Conservation (phyloP, 2,329 filamentous ascomycete genomes). For the Diaporthe batatas region DNA sequence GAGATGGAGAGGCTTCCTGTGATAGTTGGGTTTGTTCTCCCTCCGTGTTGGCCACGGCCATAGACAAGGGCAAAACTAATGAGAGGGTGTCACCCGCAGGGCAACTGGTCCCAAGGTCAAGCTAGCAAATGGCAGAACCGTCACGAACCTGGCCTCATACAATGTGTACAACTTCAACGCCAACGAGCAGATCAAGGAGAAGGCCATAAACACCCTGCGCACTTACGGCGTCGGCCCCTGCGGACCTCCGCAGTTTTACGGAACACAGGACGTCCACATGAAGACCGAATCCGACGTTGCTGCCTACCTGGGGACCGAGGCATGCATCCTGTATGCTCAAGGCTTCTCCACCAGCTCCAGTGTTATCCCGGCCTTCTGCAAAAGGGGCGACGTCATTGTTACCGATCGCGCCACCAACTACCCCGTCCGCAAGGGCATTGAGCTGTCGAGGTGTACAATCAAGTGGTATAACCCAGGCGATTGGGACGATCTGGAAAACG, state of each 20-base stretch:
- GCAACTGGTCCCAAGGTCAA: conserved; percentile 92
- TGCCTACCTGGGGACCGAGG: conserved; percentile 85
- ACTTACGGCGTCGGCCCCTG: conserved; percentile 98
- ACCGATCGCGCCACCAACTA: conserved; percentile 95
- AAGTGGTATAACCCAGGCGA: conserved; percentile 97
- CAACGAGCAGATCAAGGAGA: conserved; percentile 93
- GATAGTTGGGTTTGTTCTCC: conserved; percentile 79
- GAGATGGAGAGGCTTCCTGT: conserved; percentile 89
- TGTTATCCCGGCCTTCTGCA: conserved; percentile 96
- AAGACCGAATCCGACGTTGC: conserved; percentile 96
- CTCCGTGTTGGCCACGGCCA: not conserved
- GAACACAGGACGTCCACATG: conserved; percentile 98
- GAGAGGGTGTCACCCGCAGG: conserved; percentile 57
- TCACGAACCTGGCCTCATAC: conserved; percentile 92
- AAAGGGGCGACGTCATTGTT: conserved; percentile 96
- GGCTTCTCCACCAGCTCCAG: conserved; percentile 97
- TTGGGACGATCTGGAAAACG: conserved; percentile 90
- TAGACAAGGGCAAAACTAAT: not conserved
- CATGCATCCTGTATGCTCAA: conserved; percentile 95
- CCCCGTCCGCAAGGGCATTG: conserved; percentile 92
- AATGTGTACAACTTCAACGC: conserved; percentile 98
- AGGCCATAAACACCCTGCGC: conserved; percentile 91
- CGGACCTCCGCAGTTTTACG: conserved; percentile 97
- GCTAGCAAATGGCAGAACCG: conserved; percentile 87
- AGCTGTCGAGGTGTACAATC: conserved; percentile 91